A percentile compares a stretch with the other conserved stretches of the same genome.
phyloP scores from a whole-genome alignment of 2,329 filamentous ascomycete species.

The Elsinoe perseae region DNA sequence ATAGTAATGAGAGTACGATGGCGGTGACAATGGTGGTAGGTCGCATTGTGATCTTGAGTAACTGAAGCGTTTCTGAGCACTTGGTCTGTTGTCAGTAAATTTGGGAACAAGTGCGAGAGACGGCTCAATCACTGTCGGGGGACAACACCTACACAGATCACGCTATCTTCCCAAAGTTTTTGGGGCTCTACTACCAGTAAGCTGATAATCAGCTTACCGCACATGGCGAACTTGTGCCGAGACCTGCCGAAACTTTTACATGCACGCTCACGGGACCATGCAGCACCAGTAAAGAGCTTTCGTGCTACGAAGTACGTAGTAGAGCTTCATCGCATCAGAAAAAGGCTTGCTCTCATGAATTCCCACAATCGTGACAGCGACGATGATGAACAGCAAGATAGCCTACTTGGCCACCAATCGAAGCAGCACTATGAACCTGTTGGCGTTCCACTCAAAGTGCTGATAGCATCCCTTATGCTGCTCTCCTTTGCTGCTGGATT shows the following conservation, averaged over 20 bases:
- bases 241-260: not conserved
- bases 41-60: not conserved
- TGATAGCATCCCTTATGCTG: not conserved
- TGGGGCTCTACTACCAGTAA: not conserved
- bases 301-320: too few species aligned
- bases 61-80: not conserved
- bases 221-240: not conserved
- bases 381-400: not conserved
- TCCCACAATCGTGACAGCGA: not conserved
- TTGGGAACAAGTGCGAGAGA: too few species aligned
- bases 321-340: too few species aligned
- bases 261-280: too few species aligned
- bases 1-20: not conserved
- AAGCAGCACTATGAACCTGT: not conserved
- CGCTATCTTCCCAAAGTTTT: too few species aligned
- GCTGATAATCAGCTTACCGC: constrained; percentile 2
- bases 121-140: too few species aligned
- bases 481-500: not conserved
- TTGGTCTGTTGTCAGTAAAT: not conserved
- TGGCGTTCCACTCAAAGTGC: not conserved
- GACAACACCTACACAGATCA: too few species aligned
- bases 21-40: not conserved
- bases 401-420: not conserved
- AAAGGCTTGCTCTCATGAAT: not conserved
- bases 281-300: too few species aligned